Conservation (phyloP, 768 basidiomycete genomes). For the Dioszegia aurantiaca region DNA sequence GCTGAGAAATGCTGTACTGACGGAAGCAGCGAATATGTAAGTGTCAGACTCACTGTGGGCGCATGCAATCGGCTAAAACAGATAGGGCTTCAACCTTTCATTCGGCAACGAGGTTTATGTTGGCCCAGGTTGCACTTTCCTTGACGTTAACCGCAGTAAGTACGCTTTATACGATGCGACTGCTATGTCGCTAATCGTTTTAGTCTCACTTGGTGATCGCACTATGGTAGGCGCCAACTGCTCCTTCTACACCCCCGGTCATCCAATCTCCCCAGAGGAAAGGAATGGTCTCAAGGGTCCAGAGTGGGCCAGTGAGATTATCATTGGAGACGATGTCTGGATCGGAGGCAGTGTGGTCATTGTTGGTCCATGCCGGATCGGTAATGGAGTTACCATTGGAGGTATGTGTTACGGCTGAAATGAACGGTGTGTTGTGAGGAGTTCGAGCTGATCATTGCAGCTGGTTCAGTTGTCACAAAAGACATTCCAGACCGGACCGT, state of each 20-base stretch:
- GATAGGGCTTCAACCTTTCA: constrained; percentile 43
- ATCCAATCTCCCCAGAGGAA: constrained; percentile 36
- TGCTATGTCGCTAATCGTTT: too few relatives aligned
- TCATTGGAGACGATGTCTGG: constrained; percentile 53
- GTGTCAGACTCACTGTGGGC: constrained; percentile 10
- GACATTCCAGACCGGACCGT: constrained; percentile 33
- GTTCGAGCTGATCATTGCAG: constrained; percentile 15
- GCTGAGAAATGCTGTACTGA: background rate
- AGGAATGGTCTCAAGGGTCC: constrained; percentile 44
- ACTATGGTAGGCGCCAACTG: constrained; percentile 46
- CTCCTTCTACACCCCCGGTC: constrained; percentile 11
- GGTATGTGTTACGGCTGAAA: constrained; percentile 15
- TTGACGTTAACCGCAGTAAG: constrained; percentile 44
- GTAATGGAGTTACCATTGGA: constrained; percentile 48
- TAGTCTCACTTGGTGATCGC: constrained; percentile 48
- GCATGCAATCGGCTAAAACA: background rate
- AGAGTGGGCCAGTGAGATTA: constrained; percentile 49
- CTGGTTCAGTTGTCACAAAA: constrained; percentile 19
- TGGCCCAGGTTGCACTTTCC: constrained; percentile 38
- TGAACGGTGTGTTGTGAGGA: constrained; percentile 12
- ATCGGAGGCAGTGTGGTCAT: constrained; percentile 50
- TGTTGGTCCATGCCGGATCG: constrained; percentile 49
- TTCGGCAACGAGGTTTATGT: constrained; percentile 39
- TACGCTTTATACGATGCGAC: too few relatives aligned
- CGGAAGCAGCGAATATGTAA: constrained; percentile 35